Conservation (phyloP, 2,329 filamentous ascomycete species). For the Fusarium irregulare region DNA sequence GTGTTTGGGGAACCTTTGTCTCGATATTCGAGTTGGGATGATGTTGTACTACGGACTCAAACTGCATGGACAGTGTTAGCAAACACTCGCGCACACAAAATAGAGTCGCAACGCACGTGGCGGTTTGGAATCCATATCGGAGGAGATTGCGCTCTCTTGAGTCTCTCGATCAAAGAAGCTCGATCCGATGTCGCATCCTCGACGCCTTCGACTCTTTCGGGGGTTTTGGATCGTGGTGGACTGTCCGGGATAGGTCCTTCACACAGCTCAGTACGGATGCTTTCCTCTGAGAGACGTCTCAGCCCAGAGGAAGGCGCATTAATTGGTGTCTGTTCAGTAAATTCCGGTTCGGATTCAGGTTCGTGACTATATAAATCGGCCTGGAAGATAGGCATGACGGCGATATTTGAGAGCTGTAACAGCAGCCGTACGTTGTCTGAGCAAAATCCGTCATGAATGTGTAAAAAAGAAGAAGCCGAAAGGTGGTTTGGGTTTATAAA, state of each 20-base stretch:
- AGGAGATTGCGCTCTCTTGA: constrained; percentile 83
- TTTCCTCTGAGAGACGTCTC: constrained; percentile 66
- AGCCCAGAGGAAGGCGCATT: constrained; percentile 27
- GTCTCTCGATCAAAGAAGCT: constrained; percentile 81
- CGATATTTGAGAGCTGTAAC: constrained; percentile 45
- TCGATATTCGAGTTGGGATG: constrained; percentile 29
- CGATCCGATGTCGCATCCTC: constrained; percentile 66
- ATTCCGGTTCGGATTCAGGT: constrained; percentile 15
- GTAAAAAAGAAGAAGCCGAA: constrained; percentile 1
- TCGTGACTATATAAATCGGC: constrained; percentile 58
- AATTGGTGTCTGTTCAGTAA: constrained; percentile 39
- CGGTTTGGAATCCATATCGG: constrained; percentile 77
- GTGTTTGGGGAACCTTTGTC: constrained; percentile 45
- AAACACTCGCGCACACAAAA: not conserved
- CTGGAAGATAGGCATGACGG: constrained; percentile 69
- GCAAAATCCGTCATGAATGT: constrained; percentile 39
- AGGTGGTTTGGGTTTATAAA: constrained; percentile 3
- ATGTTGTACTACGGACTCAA: constrained; percentile 53
- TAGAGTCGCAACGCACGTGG: constrained; percentile 62
- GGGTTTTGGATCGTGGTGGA: constrained; percentile 46
- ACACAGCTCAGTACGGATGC: constrained; percentile 69
- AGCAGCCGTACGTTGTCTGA: constrained; percentile 47
- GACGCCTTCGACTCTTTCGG: constrained; percentile 41
- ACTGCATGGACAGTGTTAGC: constrained; percentile 44
- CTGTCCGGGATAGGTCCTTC: constrained; percentile 65